Conservation (phyloP, 2,329 filamentous ascomycete species). For the Aspergillus spinulosporus region DNA sequence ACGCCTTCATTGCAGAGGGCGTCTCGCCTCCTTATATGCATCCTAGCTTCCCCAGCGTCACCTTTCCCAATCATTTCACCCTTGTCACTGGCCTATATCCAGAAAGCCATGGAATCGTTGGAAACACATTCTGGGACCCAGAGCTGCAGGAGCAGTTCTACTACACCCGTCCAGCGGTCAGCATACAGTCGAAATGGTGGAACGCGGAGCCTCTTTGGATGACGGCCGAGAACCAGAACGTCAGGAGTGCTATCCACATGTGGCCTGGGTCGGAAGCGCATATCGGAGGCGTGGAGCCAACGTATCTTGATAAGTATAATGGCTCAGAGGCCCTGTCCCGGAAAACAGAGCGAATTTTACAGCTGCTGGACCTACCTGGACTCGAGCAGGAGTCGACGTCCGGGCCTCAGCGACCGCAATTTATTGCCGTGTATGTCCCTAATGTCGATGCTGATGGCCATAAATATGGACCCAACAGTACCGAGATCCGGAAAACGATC, state of each 20-base stretch:
- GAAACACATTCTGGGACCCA: slow-evolving; percentile 94
- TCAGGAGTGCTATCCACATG: slow-evolving; percentile 88
- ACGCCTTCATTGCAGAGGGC: slow-evolving; percentile 74
- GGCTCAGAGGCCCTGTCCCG: slow-evolving; percentile 69
- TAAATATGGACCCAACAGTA: slow-evolving; percentile 88
- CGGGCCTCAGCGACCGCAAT: slow-evolving; percentile 69
- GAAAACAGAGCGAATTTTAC: slow-evolving; percentile 78
- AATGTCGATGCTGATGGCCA: slow-evolving; percentile 88
- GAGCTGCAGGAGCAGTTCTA: slow-evolving; percentile 75
- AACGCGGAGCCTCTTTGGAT: slow-evolving; percentile 90
- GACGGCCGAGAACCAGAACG: slow-evolving; percentile 79
- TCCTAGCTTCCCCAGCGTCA: slow-evolving; percentile 93
- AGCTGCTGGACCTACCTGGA: slow-evolving; percentile 81
- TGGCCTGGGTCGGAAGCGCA: slow-evolving; percentile 96
- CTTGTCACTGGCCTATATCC: slow-evolving; percentile 89
- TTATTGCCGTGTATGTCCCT: slow-evolving; percentile 93
- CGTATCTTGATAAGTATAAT: slow-evolving; percentile 82
- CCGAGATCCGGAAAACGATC: slow-evolving; percentile 80
- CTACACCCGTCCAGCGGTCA: slow-evolving; percentile 74
- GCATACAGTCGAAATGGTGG: slow-evolving; percentile 91
- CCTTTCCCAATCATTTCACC: slow-evolving; percentile 95
- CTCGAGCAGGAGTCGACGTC: slow-evolving; percentile 57
- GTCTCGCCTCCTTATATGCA: slow-evolving; percentile 90
- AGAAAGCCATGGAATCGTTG: slow-evolving; percentile 87
- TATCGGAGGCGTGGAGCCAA: slow-evolving; percentile 71